These are phyloP conservation scores for Aspergillus oerlinghausenensis DNA, from an alignment of 2,329 filamentous ascomycete genomes.

Conservation along the genomic window DNA sequence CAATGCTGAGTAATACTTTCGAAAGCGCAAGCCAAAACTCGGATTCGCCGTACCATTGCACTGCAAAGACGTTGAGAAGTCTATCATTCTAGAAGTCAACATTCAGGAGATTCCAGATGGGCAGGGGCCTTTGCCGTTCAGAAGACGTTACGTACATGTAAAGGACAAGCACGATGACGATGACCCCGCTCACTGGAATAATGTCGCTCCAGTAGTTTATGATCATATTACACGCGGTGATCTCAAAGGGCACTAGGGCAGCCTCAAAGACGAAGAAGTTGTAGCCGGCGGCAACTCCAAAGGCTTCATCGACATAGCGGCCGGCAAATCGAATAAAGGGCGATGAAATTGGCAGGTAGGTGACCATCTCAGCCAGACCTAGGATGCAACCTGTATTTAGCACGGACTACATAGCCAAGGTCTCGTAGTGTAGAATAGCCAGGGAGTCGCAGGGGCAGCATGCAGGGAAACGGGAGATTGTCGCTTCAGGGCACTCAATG, in stretches of 20 bases:
- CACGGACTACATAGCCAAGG: slow-evolving; percentile 9
- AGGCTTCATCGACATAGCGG: slow-evolving; percentile 46
- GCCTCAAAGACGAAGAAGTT: slow-evolving; percentile 52
- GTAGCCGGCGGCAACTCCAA: slow-evolving; percentile 45
- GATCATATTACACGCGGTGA: slow-evolving; percentile 48
- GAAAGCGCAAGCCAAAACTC: slow-evolving; percentile 71
- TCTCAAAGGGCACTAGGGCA: slow-evolving; percentile 49
- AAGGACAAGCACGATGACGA: slow-evolving; percentile 42
- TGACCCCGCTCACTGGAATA: slow-evolving; percentile 44
- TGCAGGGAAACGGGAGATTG: slow-evolving; percentile 5
- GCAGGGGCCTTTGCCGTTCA: not conserved
- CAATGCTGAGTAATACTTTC: slow-evolving; percentile 68
- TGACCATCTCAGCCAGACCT: slow-evolving; percentile 49
- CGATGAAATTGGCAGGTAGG: slow-evolving; percentile 45
- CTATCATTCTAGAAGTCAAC: slow-evolving; percentile 10
- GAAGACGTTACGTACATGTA: slow-evolving; percentile 34
- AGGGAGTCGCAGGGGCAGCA: not conserved
- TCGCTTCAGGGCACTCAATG: slow-evolving; percentile 8
- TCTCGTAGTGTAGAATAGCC: not conserved
- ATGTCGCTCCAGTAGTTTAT: slow-evolving; percentile 47
- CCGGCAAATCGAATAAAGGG: slow-evolving; percentile 46
- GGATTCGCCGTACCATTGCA: slow-evolving; percentile 70
- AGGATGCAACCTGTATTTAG: slow-evolving; percentile 19
- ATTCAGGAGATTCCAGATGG: not conserved
- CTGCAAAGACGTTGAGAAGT: slow-evolving; percentile 64